phyloP scores from a whole-genome alignment of 495 filamentous ascomycete species.

The Penicilliopsis zonata region DNA sequence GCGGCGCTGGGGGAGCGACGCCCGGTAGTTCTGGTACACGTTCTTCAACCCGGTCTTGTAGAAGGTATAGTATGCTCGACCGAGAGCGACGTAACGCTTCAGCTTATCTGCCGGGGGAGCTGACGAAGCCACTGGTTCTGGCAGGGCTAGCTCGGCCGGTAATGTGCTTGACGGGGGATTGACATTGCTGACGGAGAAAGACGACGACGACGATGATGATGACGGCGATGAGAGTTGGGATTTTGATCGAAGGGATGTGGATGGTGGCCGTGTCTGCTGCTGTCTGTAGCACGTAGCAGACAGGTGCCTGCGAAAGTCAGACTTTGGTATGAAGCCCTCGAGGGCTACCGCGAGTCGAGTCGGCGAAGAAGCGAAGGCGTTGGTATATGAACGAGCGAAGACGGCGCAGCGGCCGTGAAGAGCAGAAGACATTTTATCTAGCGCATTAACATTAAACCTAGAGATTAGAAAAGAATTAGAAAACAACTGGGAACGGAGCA shows the following conservation, averaged over 20 bases:
- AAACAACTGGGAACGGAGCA: too few relatives aligned
- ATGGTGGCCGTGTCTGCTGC: too few relatives aligned
- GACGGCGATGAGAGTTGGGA: conserved; percentile 6
- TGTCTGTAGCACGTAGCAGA: too few relatives aligned
- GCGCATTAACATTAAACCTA: too few relatives aligned
- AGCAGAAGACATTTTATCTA: conserved; percentile 4
- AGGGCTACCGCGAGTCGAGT: too few relatives aligned
- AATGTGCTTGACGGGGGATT: conserved; percentile 29
- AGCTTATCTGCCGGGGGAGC: conserved; percentile 17
- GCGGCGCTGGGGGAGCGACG: conserved; percentile 20
- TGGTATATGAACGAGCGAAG: conserved; percentile 1
- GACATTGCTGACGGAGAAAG: conserved; percentile 12
- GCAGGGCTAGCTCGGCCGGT: conserved; percentile 19
- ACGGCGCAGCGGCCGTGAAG: conserved; percentile 2
- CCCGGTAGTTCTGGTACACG: conserved; percentile 45
- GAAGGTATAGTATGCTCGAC: conserved; percentile 48
- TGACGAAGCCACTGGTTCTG: conserved; percentile 9
- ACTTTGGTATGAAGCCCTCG: too few relatives aligned
- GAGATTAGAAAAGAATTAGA: too few relatives aligned
- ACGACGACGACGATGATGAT: conserved; percentile 6
- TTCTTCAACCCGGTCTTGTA: conserved; percentile 76
- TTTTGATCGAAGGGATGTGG: conserved; percentile 8
- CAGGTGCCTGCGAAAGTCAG: not conserved
- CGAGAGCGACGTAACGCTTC: conserved; percentile 25
- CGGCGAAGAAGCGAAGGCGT: conserved; percentile 1